Evolutionary conservation across 176 grass and related monocot species (phyloP).

Genomic region (Hordeum marinum): DNA sequence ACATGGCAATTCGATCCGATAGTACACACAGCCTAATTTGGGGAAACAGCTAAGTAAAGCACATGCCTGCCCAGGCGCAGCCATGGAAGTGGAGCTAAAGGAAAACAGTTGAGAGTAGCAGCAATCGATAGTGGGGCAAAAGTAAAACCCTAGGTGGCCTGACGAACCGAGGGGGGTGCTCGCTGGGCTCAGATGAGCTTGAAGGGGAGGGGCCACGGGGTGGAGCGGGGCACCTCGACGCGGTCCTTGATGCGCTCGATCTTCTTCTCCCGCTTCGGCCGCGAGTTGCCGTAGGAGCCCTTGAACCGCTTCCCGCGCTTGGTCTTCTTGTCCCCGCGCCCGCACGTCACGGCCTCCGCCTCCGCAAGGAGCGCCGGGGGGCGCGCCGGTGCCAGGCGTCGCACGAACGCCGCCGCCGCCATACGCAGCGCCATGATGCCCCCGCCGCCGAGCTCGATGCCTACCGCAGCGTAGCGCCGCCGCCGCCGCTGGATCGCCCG

Average conservation of each 20-base stretch:
- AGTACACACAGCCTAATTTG: not conserved
- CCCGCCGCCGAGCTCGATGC: constrained; percentile 4
- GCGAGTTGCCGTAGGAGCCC: constrained; percentile 84
- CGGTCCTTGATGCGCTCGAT: constrained; percentile 98
- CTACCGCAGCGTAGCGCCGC: constrained; percentile 3
- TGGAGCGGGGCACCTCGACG: constrained; percentile 91
- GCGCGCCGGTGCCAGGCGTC: constrained; percentile 27
- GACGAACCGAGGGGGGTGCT: not conserved
- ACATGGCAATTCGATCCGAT: not conserved
- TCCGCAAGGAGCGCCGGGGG: constrained; percentile 19
- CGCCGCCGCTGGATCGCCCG: constrained; percentile 25
- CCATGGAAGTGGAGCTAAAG: not conserved
- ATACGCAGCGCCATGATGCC: constrained; percentile 56
- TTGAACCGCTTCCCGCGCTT: constrained; percentile 97
- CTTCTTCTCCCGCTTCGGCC: constrained; percentile 84
- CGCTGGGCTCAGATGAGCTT: constrained; percentile 68
- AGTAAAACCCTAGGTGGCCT: constrained; percentile 39
- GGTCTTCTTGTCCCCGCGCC: constrained; percentile 96
- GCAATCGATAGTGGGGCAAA: not conserved
- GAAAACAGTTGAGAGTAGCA: constrained; percentile 15
- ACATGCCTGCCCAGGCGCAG: not conserved
- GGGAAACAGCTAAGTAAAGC: not conserved
- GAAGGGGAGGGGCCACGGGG: constrained; percentile 94
- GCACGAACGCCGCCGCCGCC: constrained; percentile 38
- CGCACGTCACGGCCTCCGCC: constrained; percentile 61